Base-by-base conservation (phyloP, 805 yeast species). In the Wickerhamiella bombiphila region DNA sequence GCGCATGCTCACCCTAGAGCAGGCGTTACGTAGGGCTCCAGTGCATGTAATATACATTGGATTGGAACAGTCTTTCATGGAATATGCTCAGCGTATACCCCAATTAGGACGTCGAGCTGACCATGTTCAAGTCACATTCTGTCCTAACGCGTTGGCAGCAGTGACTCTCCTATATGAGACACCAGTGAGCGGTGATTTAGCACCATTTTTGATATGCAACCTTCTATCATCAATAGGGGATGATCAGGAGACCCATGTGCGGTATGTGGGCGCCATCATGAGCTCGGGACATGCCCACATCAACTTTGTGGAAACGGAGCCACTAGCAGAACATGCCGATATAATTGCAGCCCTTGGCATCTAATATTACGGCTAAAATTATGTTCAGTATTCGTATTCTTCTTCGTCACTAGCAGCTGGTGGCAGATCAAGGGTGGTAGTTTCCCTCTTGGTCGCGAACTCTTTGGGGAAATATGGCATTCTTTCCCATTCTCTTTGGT, bases 381-480 rank as follows among this genome's bases (percentile, higher is more conserved):
- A 18, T 33, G 6, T 6, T 5, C 30, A 14, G 15, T 28, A 17
- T 13, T 47, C 47, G 14, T 48, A 47, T 17, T 42, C 48, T 22
- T 43, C 43, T 24, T 45, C 53, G 16, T 54, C 57, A 5, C 47
- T 50, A 22, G 46, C 51, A n/a, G 41, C 35, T 1, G 51, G 52
- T 5, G 53, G 54, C 21, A 49, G 38, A 15, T 48, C 52, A 21
- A 50, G 29, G 14, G 42, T 42, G 39, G 41, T 41, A 5, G 40
- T 42, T 15, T 42, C 49, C 15, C 40, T 47, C 6, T 31, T 30
- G 15, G 41, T 39, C 22, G 40, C 43, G 42, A 44, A 58, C 46
- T 58, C 63, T 4, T 38, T 43, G 5, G 59, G 57, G 52, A 59
- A 53, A 43, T 53, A 54, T 4, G 53, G 50, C 38, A 35, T 40